These are phyloP conservation scores for Trametes sanguinea DNA, from an alignment of 768 basidiomycete species.

Conservation along the genomic window DNA sequence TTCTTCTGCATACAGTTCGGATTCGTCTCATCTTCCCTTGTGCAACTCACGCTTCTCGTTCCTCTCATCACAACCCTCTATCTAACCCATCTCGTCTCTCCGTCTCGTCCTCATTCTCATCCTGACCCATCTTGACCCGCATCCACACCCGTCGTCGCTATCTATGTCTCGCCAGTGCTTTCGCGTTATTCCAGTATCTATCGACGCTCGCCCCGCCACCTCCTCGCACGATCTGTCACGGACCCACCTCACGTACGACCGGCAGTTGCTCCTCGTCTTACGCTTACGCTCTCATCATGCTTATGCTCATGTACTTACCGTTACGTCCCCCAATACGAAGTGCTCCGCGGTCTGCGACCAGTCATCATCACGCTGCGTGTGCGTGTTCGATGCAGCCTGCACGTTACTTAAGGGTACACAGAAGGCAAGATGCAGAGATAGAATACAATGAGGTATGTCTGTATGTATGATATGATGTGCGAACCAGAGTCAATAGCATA, in stretches of 20 bases:
- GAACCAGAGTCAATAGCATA: neutral
- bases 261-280: conserved; percentile 17
- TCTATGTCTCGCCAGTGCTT: conserved; percentile 26
- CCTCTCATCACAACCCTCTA: conserved; percentile 7
- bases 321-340: conserved; percentile 15
- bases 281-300: conserved; percentile 24
- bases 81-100: conserved; percentile 5
- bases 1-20: conserved; percentile 15
- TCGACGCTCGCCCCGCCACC: conserved; percentile 19
- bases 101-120: neutral
- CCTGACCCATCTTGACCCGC: conserved; percentile 2
- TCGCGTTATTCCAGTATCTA: conserved; percentile 27
- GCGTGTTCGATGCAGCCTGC: neutral
- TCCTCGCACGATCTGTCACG: conserved; percentile 22
- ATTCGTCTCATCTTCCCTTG: conserved; percentile 1
- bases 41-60: neutral
- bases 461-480: neutral
- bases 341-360: conserved; percentile 17
- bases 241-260: conserved; percentile 16
- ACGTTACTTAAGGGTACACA: neutral
- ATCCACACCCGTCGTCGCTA: conserved; percentile 20
- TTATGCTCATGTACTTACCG: conserved; percentile 23
- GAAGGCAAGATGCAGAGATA: conserved; percentile 4
- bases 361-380: neutral
- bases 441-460: conserved; percentile 8